Evolutionary conservation across 306 rosid genomes (phyloP), one percentile per base, ranked within the genome.

Genomic region (Carpinus fangiana): DNA sequence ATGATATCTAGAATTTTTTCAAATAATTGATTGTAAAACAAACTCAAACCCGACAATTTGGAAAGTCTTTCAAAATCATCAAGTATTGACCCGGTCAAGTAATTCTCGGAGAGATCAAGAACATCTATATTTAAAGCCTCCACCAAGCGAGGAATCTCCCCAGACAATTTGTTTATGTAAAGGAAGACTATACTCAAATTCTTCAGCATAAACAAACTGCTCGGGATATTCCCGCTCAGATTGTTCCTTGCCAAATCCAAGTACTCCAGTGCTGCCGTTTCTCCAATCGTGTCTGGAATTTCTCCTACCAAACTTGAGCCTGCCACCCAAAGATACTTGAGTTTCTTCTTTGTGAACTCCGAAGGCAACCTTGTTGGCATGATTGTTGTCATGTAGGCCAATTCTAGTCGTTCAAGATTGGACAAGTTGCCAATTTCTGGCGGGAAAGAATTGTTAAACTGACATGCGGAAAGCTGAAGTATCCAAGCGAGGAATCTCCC

Each of bases 1-100:
- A 93, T 73, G 73, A 80, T 72, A 11, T 79, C 79, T 10, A 92
- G 98, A 50, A 93, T 79, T 76, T 75, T 83, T 18, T 94, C 94
- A 21, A 84, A 76, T 45, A 93, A 79, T 0, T 76, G 72, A 80
- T 93, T 93, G 36, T 26, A 0, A 64, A 56, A 79, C 83, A 93
- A 78, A 81, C 60, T 47, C 81, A 91, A 77, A 0, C 53, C 77
- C 0, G 72, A 78, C 68, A 93, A 45, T 14, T 81, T 71, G 47
- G 61, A 79, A 0, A 91, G 94, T 76, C 83, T 87, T 12, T 92
- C 92, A 53, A 89, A 86, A 73, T 70, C 90, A 38, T 79, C 80
- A 36, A 94, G 96, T 78, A 93, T 83, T 54, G 46, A 55, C 16
- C 94, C 94, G 0, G 89, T 72, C 60, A 93, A 81, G 17, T n/a